These are phyloP conservation scores for Paspalum vaginatum DNA, from an alignment of 176 grass and related monocot species.

Conservation along the genomic window DNA sequence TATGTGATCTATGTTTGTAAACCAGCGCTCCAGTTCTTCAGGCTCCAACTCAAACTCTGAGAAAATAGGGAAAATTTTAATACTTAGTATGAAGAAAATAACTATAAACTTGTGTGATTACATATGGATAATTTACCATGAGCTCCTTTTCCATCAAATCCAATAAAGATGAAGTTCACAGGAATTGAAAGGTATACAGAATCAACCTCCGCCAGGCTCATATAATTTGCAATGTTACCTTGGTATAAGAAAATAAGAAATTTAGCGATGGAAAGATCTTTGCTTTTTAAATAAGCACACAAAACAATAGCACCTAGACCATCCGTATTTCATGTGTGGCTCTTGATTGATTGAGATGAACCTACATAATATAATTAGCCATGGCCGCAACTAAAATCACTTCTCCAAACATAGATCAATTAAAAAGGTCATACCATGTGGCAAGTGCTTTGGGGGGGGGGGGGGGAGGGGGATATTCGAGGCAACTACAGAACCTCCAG, in stretches of 20 bases:
- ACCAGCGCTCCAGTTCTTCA: conserved; percentile 93
- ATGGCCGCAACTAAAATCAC: conserved; percentile 21
- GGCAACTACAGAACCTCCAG: neutral
- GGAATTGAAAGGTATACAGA: conserved; percentile 88
- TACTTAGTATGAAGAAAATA: conserved; percentile 27
- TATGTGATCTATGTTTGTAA: conserved; percentile 95
- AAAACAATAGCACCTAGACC: neutral
- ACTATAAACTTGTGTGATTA: conserved; percentile 11
- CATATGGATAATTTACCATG: conserved; percentile 57
- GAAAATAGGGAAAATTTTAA: conserved; percentile 27
- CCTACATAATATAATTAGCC: conserved; percentile 21
- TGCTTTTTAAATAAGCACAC: conserved; percentile 25
- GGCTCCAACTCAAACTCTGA: conserved; percentile 78
- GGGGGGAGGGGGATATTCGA: no score
- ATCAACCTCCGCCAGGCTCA: conserved; percentile 78
- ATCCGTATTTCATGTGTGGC: neutral
- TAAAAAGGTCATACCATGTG: neutral
- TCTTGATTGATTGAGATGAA: neutral
- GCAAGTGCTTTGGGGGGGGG: no score
- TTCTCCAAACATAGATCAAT: neutral
- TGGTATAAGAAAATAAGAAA: conserved; percentile 33
- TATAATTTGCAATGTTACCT: conserved; percentile 85
- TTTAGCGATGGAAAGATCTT: neutral
- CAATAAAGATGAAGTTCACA: conserved; percentile 95
- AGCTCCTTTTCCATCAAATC: conserved; percentile 96